Evolutionary conservation across 169 alveolate species (phyloP), one percentile per base, ranked within the genome.

Genomic region (Plasmodium gaboni): DNA sequence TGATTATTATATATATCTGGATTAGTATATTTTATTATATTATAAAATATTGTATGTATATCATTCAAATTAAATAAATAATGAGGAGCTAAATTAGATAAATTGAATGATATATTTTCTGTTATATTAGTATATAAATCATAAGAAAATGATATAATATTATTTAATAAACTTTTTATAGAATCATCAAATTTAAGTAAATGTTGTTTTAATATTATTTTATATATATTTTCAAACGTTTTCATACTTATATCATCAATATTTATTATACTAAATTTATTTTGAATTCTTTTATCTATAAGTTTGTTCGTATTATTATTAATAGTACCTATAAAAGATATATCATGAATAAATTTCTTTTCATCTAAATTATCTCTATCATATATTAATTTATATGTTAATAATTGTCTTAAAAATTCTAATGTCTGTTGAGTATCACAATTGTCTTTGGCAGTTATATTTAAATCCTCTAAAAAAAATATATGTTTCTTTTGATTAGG

Each of bases 221-320:
- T 93, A 74, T 94, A 98, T 60, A 98, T 96, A 53, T 96, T 94
- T 7, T 89, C 88, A 51, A 97, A 94, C 44, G 96, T 95, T 59
- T 96, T 98, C 48, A 94, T 89, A 53, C 95, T 96, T 19, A 98
- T 97, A 32, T 95, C 96, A 48, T 95, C 93, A 63, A 96, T 93
- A 19, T 97, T 94, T 88, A 98, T 91, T 28, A 97, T 96, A 28
- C 98, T 94, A 93, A 96, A 97, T 85, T 97, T 98, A 57, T 99
- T 93, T 91, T 97, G 98, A 22, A 98, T 96, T 80, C 99, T 94
- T 44, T 97, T 98, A 76, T 97, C 96, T 55, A 93, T 94, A 93
- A 97, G 97, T 50, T 98, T 96, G 46, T 99, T 99, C 13, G 99
- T 96, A 63, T 97, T 97, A 50, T 98, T 98, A 88, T 98, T 98